A percentile compares a stretch with the other conserved stretches of the same genome.
These are phyloP conservation scores for Aspergillus ellipticus DNA, from an alignment of 495 filamentous ascomycete species.

Conservation along the genomic window DNA sequence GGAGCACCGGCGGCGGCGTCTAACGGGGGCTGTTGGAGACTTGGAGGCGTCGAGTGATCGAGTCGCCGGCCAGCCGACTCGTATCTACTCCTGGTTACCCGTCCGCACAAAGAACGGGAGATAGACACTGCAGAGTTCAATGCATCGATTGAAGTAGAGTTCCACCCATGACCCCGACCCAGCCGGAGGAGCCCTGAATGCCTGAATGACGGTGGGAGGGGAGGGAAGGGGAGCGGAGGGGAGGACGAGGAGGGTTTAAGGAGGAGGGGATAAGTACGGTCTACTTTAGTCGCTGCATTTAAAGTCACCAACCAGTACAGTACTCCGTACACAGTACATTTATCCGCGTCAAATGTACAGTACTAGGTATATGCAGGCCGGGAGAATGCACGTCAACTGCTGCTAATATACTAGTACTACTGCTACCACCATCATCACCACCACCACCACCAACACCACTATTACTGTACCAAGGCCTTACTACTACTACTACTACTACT, in stretches of 20 bases:
- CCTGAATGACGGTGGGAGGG: neutral
- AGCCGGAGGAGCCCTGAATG: neutral
- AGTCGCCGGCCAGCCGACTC: neutral
- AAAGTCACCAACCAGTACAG: too few species aligned
- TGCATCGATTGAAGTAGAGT: neutral
- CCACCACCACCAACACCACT: too few species aligned
- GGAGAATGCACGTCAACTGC: neutral
- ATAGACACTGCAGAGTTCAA: neutral
- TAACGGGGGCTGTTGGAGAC: neutral
- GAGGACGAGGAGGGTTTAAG: too few species aligned
- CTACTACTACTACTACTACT: too few species aligned
- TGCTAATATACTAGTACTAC: too few species aligned
- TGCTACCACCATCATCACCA: too few species aligned
- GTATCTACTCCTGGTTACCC: neutral
- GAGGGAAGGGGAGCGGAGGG: neutral
- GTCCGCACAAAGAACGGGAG: neutral
- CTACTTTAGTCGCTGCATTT: too few species aligned
- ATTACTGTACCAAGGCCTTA: too few species aligned
- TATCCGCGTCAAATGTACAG: neutral
- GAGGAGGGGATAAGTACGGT: too few species aligned
- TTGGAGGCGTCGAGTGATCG: neutral
- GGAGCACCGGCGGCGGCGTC: neutral
- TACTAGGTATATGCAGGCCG: neutral
- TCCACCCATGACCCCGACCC: neutral
- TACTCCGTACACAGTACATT: too few species aligned